Conservation (phyloP, 2,329 filamentous ascomycete genomes). For the Neonectria neomacrospora region DNA sequence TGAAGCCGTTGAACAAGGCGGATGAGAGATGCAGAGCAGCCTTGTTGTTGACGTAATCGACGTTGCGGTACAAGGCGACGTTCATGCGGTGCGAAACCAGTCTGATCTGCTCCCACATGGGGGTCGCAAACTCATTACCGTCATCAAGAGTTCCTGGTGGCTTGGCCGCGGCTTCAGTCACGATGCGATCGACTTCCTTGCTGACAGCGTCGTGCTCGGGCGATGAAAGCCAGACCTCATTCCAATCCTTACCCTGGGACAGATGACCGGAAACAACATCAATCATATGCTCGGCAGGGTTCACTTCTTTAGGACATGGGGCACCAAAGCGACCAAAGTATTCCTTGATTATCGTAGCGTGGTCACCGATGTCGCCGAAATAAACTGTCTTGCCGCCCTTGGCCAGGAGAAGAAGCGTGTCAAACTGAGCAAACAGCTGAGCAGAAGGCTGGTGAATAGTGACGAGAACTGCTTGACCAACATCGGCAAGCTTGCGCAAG, state of each 20-base stretch:
- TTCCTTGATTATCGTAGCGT: constrained; percentile 63
- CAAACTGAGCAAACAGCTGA: constrained; percentile 73
- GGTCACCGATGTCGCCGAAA: constrained; percentile 72
- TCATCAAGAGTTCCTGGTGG: constrained; percentile 55
- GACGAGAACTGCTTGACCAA: constrained; percentile 74
- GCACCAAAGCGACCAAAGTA: constrained; percentile 77
- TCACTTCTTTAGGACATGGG: constrained; percentile 69
- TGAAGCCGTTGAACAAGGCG: constrained; percentile 70
- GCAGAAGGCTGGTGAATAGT: constrained; percentile 79
- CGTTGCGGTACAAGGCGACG: constrained; percentile 72
- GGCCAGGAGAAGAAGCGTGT: constrained; percentile 72
- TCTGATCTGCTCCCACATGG: constrained; percentile 70
- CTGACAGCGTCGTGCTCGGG: constrained; percentile 66
- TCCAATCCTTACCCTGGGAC: constrained; percentile 68
- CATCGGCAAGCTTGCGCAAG: constrained; percentile 71
- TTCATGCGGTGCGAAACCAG: constrained; percentile 73
- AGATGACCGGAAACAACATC: constrained; percentile 64
- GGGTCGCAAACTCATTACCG: constrained; percentile 77
- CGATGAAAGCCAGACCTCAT: constrained; percentile 75
- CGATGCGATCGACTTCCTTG: constrained; percentile 72
- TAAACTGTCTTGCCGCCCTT: constrained; percentile 74
- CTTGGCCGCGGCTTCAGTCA: constrained; percentile 62
- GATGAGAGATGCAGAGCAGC: constrained; percentile 64
- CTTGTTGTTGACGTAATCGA: constrained; percentile 74
- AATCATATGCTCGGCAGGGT: constrained; percentile 83